Base-by-base conservation (phyloP, 176 grass and related monocot genomes). In the Elaeis guineensis region DNA sequence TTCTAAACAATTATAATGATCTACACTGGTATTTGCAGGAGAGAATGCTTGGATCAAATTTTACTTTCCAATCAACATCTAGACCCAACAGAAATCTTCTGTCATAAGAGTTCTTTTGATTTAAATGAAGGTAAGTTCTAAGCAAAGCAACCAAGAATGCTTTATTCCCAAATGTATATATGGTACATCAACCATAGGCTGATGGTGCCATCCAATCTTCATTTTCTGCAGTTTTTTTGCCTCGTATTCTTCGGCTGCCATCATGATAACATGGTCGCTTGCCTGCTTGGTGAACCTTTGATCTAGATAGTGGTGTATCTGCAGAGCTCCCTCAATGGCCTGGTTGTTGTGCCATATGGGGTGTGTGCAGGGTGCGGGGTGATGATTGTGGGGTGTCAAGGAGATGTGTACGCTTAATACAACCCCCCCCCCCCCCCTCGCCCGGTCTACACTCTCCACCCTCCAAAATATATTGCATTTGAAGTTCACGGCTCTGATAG, bases 151-250 rank as follows among this genome's bases (percentile, higher is more conserved):
- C 2, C n/a, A 62, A 62, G n/a, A 7, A 49, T 11, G 26, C 4
- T 8, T 19, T 44, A 12, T 18, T 3, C 32, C 52, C 71, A 30
- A 66, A 75, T 4, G 5, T 51, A 49, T 1, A 5, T 49, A 51
- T 21, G 8, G 64, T 21, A 69, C 49, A 64, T 21, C 55, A 50
- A 61, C 11, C 55, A 71, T 54, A 5, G 57, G 51, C 26, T 83
- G 71, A 55, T 71, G 78, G 62, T 70, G 52, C 50, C 54, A 17
- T 48, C 16, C 16, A 16, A 29, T 22, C 20, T 24, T 65, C 56
- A 16, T 75, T 61, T 65, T 66, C 57, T 82, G 72, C 71, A 86
- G 82, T 85, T 76, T 75, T 90, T 72, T 64, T 65, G n/a, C 22
- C 57, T 4, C 72, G 50, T 32, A 51, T 63, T 64, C 70, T 59